Conservation (phyloP, 1,284 basidiomycete genomes). For the Puccinia novopanici region DNA sequence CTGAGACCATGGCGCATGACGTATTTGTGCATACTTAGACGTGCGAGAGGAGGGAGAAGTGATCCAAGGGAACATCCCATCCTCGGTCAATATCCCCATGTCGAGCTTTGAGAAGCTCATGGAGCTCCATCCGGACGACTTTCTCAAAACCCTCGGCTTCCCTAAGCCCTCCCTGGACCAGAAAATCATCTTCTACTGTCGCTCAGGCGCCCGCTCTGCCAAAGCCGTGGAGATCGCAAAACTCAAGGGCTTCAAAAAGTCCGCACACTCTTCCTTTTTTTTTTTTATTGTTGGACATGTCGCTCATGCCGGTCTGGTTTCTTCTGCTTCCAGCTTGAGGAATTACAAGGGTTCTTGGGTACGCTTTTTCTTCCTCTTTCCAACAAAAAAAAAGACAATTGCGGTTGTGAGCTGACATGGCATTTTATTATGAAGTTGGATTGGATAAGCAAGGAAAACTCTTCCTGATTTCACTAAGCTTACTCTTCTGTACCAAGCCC, state of each 20-base stretch:
- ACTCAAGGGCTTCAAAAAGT: conserved; percentile 82
- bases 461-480: background rate
- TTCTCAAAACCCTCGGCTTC: conserved; percentile 70
- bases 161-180: conserved; percentile 74
- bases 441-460: conserved; percentile 40
- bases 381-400: too few species aligned
- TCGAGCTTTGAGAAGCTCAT: conserved; percentile 74
- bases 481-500: too few species aligned
- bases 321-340: conserved; percentile 1
- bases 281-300: background rate
- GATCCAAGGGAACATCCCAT: conserved; percentile 90
- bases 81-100: conserved; percentile 88
- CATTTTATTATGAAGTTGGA: conserved; percentile 8
- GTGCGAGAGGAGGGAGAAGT: conserved; percentile 94
- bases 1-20: background rate
- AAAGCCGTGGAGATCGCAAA: conserved; percentile 81
- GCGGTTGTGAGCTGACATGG: background rate
- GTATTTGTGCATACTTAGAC: conserved; percentile 61
- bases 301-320: background rate
- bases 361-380: background rate
- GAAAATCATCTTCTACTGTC: conserved; percentile 89
- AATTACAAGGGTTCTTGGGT: conserved; percentile 45
- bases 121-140: conserved; percentile 65
- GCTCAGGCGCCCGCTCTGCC: too few species aligned
- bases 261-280: conserved; percentile 57